Percentiles rank a stretch among this genome's conserved stretches.
These are phyloP conservation scores for Botrytis fabae DNA, from an alignment of 2,329 filamentous ascomycete species.

Conservation along the genomic window DNA sequence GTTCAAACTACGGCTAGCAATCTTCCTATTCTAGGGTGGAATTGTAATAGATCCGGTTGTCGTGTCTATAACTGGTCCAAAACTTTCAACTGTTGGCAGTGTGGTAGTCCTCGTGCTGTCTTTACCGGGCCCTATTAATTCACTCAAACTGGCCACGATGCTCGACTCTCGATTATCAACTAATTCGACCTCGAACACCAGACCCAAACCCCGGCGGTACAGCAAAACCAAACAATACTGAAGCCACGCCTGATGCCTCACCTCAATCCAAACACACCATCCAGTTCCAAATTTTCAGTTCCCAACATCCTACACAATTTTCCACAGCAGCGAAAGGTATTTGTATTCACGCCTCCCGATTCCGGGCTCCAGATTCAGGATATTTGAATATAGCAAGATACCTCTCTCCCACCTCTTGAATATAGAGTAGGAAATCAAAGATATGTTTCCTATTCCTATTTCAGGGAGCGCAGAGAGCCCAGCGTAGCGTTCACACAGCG, in stretches of 20 bases:
- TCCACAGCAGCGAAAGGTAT: background rate
- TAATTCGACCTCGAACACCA: too few relatives aligned
- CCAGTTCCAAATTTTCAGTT: too few relatives aligned
- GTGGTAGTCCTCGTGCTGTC: background rate
- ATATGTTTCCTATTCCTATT: background rate
- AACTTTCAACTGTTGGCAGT: background rate
- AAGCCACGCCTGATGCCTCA: too few relatives aligned
- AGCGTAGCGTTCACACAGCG: too few relatives aligned
- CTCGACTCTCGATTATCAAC: too few relatives aligned
- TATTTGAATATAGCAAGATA: background rate
- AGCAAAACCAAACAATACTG: too few relatives aligned
- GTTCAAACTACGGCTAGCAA: background rate
- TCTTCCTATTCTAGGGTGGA: background rate
- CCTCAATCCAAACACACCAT: too few relatives aligned
- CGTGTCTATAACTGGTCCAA: background rate
- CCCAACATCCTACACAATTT: too few relatives aligned
- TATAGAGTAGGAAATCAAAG: background rate
- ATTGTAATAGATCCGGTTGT: background rate
- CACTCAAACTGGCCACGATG: background rate
- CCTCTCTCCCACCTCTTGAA: background rate
- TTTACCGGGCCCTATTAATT: background rate
- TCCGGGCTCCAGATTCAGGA: background rate
- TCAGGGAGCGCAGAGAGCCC: background rate
- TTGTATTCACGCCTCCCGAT: too few relatives aligned
- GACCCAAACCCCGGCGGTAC: too few relatives aligned